Evolutionary conservation across 768 basidiomycete genomes (phyloP), one percentile per base, ranked within the genome.

Genomic region (Filobasidium floriforme): DNA sequence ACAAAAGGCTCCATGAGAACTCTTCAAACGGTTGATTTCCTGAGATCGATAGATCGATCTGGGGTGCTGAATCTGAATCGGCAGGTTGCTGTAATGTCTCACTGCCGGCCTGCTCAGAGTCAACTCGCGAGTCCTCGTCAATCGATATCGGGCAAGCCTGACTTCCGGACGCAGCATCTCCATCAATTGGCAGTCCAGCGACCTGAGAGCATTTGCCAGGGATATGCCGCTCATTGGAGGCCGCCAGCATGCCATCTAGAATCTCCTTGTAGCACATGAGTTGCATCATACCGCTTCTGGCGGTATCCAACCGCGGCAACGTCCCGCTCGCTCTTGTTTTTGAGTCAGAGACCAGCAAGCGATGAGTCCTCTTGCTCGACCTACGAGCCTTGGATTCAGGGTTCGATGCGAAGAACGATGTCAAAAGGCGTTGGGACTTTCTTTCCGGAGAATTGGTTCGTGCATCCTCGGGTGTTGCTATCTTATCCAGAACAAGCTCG

Each of bases 201-300:
- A 24, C 24, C 55, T n/a, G 65, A 37, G 40, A 59, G 11, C 40
- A 59, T 28, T 51, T 46, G 46, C 49, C 40, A 2, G 41, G 46
- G 22, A 22, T 51, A 54, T 19, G 24, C 40, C 15, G 46, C 12
- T 28, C 24, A 57, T 57, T 32, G 6, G 55, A 46, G 15, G 69
- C 63, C 18, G 71, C 60, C 7, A 78, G 59, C 59, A 80, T 71
- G 15, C 71, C 69, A 62, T 75, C 77, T 28, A 79, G 52, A 32
- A 80, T 62, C 65, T 77, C 78, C 62, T 79, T 78, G 71, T 80
- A 80, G 37, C 79, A 67, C 79, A 80, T 80, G 32, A 78, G 72
- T 66, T 80, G 79, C 18, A 77, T 66, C 60, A 69, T 72, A 1
- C 78, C 78, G 7, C 76, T 72, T 15, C 73, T 43, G 19, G 75